These are phyloP conservation scores for Larix sibirica DNA, from an alignment of 83 land plant genomes.

Conservation along the genomic window DNA sequence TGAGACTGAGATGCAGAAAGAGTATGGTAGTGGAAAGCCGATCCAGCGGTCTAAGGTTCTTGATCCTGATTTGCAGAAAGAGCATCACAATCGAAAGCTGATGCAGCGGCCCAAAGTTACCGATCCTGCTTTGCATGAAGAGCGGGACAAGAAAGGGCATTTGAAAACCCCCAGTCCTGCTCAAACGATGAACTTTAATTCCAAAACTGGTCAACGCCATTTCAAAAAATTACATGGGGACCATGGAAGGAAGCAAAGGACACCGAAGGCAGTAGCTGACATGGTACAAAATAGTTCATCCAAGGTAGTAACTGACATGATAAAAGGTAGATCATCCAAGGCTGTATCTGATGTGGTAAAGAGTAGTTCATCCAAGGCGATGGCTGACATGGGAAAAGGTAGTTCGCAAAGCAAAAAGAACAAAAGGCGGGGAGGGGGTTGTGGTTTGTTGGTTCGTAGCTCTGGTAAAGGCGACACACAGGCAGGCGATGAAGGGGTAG, in stretches of 20 bases:
- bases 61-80: too few relatives aligned
- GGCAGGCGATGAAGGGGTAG: constrained; percentile 18
- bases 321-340: constrained; percentile 11
- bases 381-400: not conserved
- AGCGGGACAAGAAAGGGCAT: too few relatives aligned
- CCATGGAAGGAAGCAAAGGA: constrained; percentile 7
- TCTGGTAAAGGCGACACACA: constrained; percentile 34
- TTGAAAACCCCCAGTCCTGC: not conserved
- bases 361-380: constrained; percentile 1
- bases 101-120: too few relatives aligned
- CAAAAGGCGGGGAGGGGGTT: constrained; percentile 36
- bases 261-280: not conserved
- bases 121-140: too few relatives aligned
- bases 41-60: too few relatives aligned
- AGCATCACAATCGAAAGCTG: too few relatives aligned
- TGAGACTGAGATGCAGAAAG: too few relatives aligned
- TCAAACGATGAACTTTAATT: not conserved
- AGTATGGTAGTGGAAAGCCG: too few relatives aligned
- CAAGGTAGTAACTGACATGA: not conserved
- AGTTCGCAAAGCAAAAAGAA: constrained; percentile 24
- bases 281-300: not conserved
- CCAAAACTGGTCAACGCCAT: not conserved
- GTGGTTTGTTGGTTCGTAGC: constrained; percentile 40
- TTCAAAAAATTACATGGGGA: constrained; percentile 10
- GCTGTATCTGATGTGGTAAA: not conserved